Percentiles rank a stretch among this genome's conserved stretches.
Evolutionary conservation across 352 stramenopile genomes (phyloP).

Genomic region (Phytophthora aleatoria): DNA sequence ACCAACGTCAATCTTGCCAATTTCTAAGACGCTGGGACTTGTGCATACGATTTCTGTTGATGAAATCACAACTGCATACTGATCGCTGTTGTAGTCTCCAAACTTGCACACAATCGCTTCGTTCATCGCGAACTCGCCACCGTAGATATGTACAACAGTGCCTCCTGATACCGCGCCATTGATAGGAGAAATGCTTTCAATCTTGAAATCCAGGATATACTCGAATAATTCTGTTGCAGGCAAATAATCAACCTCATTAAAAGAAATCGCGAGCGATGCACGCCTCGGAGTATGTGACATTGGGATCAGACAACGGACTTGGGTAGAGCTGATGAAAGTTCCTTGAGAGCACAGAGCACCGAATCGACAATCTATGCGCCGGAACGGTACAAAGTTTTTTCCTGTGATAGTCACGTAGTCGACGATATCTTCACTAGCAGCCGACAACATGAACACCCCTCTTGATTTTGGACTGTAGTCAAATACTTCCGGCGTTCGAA

Average conservation of each 20-base stretch:
- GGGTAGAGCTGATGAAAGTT: slow-evolving; percentile 39
- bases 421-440: not conserved
- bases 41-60: slow-evolving; percentile 47
- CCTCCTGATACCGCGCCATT: slow-evolving; percentile 62
- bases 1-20: slow-evolving; percentile 34
- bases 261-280: slow-evolving; percentile 51
- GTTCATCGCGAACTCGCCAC: slow-evolving; percentile 45
- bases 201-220: slow-evolving; percentile 40
- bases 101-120: slow-evolving; percentile 63
- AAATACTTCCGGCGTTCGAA: slow-evolving; percentile 37
- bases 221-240: slow-evolving; percentile 34
- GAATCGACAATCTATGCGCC: slow-evolving; percentile 45
- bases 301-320: slow-evolving; percentile 53
- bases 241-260: slow-evolving; percentile 71
- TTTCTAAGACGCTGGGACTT: slow-evolving; percentile 24
- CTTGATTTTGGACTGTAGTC: slow-evolving; percentile 34
- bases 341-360: slow-evolving; percentile 29
- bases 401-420: slow-evolving; percentile 33
- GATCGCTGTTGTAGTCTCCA: slow-evolving; percentile 19
- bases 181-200: slow-evolving; percentile 44
- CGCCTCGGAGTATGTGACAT: slow-evolving; percentile 18
- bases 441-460: slow-evolving; percentile 6
- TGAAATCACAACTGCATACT: slow-evolving; percentile 46
- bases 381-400: slow-evolving; percentile 56
- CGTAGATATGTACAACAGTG: slow-evolving; percentile 63